phyloP scores from a whole-genome alignment of 805 yeast genomes.

The Myxozyma lipomycoides region DNA sequence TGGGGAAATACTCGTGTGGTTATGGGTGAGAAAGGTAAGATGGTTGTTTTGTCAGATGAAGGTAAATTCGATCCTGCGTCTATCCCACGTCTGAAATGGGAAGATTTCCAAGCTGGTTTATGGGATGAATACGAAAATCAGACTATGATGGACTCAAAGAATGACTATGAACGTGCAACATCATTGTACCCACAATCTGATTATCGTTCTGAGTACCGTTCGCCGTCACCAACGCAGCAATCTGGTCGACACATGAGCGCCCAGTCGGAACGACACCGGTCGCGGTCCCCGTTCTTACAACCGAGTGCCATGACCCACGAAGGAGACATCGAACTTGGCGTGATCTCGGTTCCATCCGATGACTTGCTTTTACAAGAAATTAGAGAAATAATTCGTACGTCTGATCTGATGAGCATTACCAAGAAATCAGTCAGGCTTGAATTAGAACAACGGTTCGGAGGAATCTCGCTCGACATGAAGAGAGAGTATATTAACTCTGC shows the following conservation, averaged over 20 bases:
- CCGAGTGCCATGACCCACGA: slow-evolving; percentile 8
- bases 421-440: slow-evolving; percentile 39
- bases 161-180: slow-evolving; percentile 9
- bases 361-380: slow-evolving; percentile 38
- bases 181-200: slow-evolving; percentile 16
- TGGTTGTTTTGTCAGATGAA: slow-evolving; percentile 45
- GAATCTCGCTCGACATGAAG: slow-evolving; percentile 35
- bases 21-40: slow-evolving; percentile 50
- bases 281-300: slow-evolving; percentile 6
- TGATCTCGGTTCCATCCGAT: slow-evolving; percentile 37
- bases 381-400: slow-evolving; percentile 38
- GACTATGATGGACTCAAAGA: slow-evolving; percentile 15
- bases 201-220: slow-evolving; percentile 1
- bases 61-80: slow-evolving; percentile 55
- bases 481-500: slow-evolving; percentile 41
- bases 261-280: slow-evolving; percentile 1
- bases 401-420: slow-evolving; percentile 41
- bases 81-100: slow-evolving; percentile 56
- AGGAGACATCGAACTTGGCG: slow-evolving; percentile 30
- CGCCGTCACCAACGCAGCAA: slow-evolving; percentile 7
- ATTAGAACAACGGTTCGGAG: slow-evolving; percentile 38
- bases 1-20: slow-evolving; percentile 65
- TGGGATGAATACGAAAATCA: slow-evolving; percentile 34
- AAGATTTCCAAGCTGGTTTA: slow-evolving; percentile 53
- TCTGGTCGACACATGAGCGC: not conserved